Evolutionary conservation across 495 filamentous ascomycete genomes (phyloP), one percentile per base, ranked within the genome.

Genomic region (Alectoria sarmentosa): DNA sequence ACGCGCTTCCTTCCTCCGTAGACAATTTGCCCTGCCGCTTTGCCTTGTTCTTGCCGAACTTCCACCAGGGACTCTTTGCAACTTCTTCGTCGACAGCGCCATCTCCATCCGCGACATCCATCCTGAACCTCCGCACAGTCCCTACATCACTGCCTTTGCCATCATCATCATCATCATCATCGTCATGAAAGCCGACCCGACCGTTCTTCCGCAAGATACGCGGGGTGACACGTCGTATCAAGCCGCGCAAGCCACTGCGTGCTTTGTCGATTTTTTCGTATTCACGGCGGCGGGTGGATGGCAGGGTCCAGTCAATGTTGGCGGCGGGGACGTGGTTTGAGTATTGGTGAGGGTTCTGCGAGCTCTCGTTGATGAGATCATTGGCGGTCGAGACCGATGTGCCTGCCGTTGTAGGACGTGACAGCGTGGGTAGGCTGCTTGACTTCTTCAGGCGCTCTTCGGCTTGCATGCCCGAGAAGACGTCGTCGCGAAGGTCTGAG

Each of bases 231-330:
- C 73, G 73, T 1, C 77, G 75, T 74, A 78, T 79, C 10, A 81
- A 63, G 7, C 79, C 78, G 0, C 79, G 75, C 10, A 80, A 67
- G 10, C 79, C 79, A 14, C 73, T 73, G 62, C 72, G 78, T n/a
- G 77, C 76, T 0, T 76, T 77, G 69, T 82, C 78, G 62, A 82
- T 82, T 55, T 80, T 77, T 55, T 79, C 72, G 54, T 82, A 82
- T 62, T 82, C 78, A 37, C 71, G 74, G 11, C 79, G 69, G 26
- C 79, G 78, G 14, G 79, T 80, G 19, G 77, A 75, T 13, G 74
- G 71, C 0, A 77, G 77, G 3, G 79, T 82, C 79, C 79, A 82
- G 65, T 81, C 78, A 65, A 80, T 80, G 6, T 79, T 74, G 23
- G 79, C 80, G 21, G 74, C 72, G 58, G 77, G 73, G 48, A 62